Evolutionary conservation across 345 rosid genomes (phyloP), one percentile per base, ranked within the genome.

Genomic region (Raphanus raphanistrum): DNA sequence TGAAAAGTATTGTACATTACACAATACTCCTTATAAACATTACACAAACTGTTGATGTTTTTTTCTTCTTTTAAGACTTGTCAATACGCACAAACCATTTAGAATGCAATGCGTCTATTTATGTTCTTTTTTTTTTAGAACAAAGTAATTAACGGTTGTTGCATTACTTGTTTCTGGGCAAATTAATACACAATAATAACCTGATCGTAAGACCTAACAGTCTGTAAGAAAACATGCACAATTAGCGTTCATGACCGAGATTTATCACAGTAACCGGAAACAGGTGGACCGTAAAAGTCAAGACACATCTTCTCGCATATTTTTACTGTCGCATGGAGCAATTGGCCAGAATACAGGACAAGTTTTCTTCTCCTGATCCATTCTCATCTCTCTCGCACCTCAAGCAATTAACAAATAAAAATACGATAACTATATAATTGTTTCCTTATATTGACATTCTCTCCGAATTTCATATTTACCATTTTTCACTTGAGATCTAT

Each of bases 311-410:
- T 27, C 1, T 48, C 28, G 15, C 82, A 73, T 50, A 72, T 67
- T 12, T 12, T 59, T 35, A 9, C 21, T 7, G 33, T 79, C 73
- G 58, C 82, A 73, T 60, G 70, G 77, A 72, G 72, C 73, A 69
- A 72, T 72, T 5, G 63, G 69, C 81, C 81, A 78, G 26, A 26
- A 66, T 3, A 72, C 2, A 0, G 45, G 73, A 58, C 63, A 72
- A 0, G 12, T 25, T 31, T 59, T 43, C 10, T 17, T 0, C 76
- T 59, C 45, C 54, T 25, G 17, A 48, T 28, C 63, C 72, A 71
- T 65, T 71, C 68, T 66, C 45, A 13, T 16, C 55, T 78, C 77
- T 66, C 81, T 78, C 13, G 73, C 81, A 60, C 69, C 82, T 79
- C 21, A 4, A 10, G 33, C 9, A 45, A 32, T 72, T 21, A 21